Evolutionary conservation across 345 rosid species (phyloP), one percentile per base, ranked within the genome.

Genomic region (Triadica sebifera): DNA sequence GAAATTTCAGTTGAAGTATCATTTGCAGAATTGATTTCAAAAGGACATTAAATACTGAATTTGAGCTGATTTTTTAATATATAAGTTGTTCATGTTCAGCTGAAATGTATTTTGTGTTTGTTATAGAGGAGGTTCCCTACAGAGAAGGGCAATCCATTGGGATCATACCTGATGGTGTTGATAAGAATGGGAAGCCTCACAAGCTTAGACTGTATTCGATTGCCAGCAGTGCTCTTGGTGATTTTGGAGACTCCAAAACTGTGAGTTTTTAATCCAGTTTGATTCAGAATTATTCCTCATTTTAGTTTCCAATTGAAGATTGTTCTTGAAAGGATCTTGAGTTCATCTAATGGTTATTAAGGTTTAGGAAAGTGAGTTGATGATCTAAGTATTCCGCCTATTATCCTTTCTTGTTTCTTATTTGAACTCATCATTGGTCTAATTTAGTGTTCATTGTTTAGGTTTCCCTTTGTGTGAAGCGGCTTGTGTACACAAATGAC

Each of bases 141-240:
- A 91, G 89, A 91, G 99, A 95, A 91, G 99, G 99, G 50, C 99
- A 95, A 72, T 95, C 99, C 38, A 81, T 95, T 73, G 99, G 99
- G 71, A 84, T 93, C 24, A 90, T 95, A 80, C 68, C 99, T 58
- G 99, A 93, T 62, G 98, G 99, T 20, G 4, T 93, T 75, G 99
- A 93, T 77, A 93, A 93, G 87, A 95, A 93, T 49, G 99, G 88
- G 81, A 93, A 95, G 86, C 99, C 99, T 38, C 98, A 95, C 87
- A 95, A 95, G 82, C 89, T 95, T 53, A 93, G 99, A 58, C 80
- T 95, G 38, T 95, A 95, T 78, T 95, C 99, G 9, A 95, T 95
- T 74, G 99, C 99, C 75, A 93, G 99, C 81, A 95, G 99, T 82
- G 98, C 99, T 73, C 71, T 93, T 77, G 99, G 99, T 74, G 99